Base-by-base conservation (phyloP, 1,139 yeast species). In the Geotrichum siamense region DNA sequence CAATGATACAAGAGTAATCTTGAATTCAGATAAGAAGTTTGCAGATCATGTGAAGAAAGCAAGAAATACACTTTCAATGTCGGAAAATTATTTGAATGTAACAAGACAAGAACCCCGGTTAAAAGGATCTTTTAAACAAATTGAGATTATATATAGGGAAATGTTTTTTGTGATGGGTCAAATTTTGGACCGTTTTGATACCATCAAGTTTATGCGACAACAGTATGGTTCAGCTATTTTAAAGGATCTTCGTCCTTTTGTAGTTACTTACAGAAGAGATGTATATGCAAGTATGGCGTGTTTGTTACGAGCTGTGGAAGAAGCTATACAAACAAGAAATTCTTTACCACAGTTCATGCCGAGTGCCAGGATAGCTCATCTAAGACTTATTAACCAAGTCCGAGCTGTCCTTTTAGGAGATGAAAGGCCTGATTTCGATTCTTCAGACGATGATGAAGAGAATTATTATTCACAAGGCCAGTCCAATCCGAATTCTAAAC, bases 321-420 rank as follows among this genome's bases (percentile, higher is more conserved):
- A 65, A 32, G 73, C 76, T 0, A 51, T 72, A 16, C 44, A 56
- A 3, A 70, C 63, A 33, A 72, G 72, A 50, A 55, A 65, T 1
- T 76, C 76, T 1, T 48, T 73, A 30, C 77, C 78, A 1, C 76
- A 72, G 49, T 72, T 61, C 53, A 47, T 73, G 30, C 76, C 77
- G 1, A 70, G 75, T 53, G 65, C 75, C 1, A 61, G 72, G 52
- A 63, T 71, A 32, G 68, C 76, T 1, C 76, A 73, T 40, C 54
- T 69, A 43, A 63, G 76, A 44, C 53, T 72, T 13, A 63, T 72
- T 3, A 66, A 67, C 45, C 62, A 68, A 45, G 74, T 72, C 0
- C 58, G 70, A 26, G 67, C 67, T 43, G 58, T 57, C 4, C 49
- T 61, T 29, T 45, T 52, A 9, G 46, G 44, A 15, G 52, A 48